Conservation (phyloP, 2,329 filamentous ascomycete genomes). For the Macrophomina tecta region DNA sequence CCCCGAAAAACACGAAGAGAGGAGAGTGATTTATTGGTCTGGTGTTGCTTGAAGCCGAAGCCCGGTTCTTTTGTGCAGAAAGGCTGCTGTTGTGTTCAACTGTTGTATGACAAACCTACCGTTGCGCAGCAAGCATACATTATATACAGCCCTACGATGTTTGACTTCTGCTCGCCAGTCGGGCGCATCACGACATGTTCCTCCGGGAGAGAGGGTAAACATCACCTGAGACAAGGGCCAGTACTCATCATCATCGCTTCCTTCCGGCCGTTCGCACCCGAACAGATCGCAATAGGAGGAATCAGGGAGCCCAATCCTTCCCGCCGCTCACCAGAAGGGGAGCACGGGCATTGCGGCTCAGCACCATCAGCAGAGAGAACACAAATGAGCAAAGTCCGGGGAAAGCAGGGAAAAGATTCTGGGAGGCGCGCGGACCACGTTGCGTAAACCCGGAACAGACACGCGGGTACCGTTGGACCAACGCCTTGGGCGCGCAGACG, state of each 20-base stretch:
- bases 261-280: conserved; percentile 20
- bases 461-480: not conserved
- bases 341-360: conserved; percentile 9
- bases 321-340: not conserved
- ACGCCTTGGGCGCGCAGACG: not conserved
- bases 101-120: conserved; percentile 24
- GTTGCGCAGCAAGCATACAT: conserved; percentile 12
- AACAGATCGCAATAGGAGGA: not conserved
- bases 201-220: not conserved
- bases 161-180: conserved; percentile 2
- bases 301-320: not conserved
- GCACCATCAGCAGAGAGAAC: not conserved
- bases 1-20: conserved; percentile 2
- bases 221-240: conserved; percentile 8
- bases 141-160: conserved; percentile 20
- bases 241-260: not conserved
- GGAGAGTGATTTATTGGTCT: not conserved
- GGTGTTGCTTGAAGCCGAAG: not conserved
- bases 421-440: not conserved
- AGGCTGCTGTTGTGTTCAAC: not conserved
- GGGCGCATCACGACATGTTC: conserved; percentile 10
- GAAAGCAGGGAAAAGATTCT: not conserved
- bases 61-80: not conserved
- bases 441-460: not conserved
- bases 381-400: conserved; percentile 1